These are phyloP conservation scores for Linum lewisii DNA, from an alignment of 345 rosid genomes.

Conservation along the genomic window DNA sequence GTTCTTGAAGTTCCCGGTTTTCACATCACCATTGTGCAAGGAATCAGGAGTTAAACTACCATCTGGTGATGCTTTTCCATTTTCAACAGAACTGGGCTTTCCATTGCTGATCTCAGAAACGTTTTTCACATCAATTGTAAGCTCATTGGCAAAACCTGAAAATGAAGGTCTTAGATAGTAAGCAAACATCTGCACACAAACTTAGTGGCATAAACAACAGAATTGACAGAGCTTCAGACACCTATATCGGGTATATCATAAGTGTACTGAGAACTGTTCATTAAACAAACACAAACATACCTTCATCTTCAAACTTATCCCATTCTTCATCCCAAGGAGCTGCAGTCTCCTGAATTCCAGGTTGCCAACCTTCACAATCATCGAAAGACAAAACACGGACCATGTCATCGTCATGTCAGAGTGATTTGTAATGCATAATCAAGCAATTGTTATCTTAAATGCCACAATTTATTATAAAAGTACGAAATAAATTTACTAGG, in stretches of 20 bases:
- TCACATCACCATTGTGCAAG: constrained; percentile 37
- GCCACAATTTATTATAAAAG: neutral
- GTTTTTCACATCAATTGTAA: constrained; percentile 42
- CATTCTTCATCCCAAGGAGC: constrained; percentile 97
- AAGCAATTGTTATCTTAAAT: neutral
- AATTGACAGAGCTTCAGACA: constrained; percentile 6
- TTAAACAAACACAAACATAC: constrained; percentile 21
- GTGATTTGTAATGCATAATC: neutral
- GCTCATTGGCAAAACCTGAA: constrained; percentile 82
- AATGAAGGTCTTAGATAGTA: constrained; percentile 14
- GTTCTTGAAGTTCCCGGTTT: constrained; percentile 32
- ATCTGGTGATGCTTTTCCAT: constrained; percentile 43
- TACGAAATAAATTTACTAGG: neutral
- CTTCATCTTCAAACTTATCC: constrained; percentile 99
- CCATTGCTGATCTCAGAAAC: constrained; percentile 24
- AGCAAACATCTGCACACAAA: constrained; percentile 9
- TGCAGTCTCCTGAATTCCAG: constrained; percentile 86
- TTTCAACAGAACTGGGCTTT: constrained; percentile 25
- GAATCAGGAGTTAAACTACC: constrained; percentile 44
- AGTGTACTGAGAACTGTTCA: constrained; percentile 5
- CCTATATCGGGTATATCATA: neutral
- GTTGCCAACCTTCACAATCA: constrained; percentile 70
- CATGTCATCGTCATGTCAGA: neutral
- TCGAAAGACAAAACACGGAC: constrained; percentile 21
- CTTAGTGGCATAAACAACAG: constrained; percentile 1